These are phyloP conservation scores for Fusarium albidum DNA, from an alignment of 2,329 filamentous ascomycete species.

Conservation along the genomic window DNA sequence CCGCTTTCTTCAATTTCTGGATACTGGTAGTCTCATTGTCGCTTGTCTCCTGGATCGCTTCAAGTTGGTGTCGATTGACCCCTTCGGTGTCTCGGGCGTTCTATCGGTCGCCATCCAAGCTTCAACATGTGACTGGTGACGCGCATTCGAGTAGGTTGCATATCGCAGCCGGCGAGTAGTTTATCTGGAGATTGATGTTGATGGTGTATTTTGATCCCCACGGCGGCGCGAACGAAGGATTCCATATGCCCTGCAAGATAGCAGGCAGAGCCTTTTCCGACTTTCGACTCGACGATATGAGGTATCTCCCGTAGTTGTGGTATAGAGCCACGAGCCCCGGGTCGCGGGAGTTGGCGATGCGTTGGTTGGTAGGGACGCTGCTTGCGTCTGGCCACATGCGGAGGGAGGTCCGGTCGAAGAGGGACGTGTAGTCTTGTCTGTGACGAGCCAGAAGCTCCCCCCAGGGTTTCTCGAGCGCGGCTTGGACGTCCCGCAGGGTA, in stretches of 20 bases:
- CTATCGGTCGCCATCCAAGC: too few species aligned
- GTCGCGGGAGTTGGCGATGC: slow-evolving; percentile 30
- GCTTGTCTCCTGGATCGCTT: too few species aligned
- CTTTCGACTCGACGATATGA: slow-evolving; percentile 39
- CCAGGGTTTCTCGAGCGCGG: slow-evolving; percentile 32
- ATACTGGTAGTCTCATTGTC: too few species aligned
- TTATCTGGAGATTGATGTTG: slow-evolving; percentile 63
- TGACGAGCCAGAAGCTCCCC: slow-evolving; percentile 15
- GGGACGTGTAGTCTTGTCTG: slow-evolving; percentile 27
- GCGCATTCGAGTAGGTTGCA: slow-evolving; percentile 50
- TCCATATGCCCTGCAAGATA: slow-evolving; percentile 49
- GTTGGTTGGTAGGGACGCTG: slow-evolving; percentile 33
- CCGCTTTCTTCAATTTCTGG: too few species aligned
- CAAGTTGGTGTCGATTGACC: too few species aligned
- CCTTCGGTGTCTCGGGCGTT: too few species aligned
- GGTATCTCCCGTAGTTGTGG: slow-evolving; percentile 46
- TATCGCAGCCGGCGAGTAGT: slow-evolving; percentile 54
- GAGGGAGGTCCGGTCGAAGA: slow-evolving; percentile 28
- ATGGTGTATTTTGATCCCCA: slow-evolving; percentile 61
- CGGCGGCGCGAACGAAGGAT: slow-evolving; percentile 41
- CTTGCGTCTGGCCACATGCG: slow-evolving; percentile 32
- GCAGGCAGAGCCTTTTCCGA: slow-evolving; percentile 39
- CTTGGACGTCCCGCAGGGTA: slow-evolving; percentile 36
- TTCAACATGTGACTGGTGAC: slow-evolving; percentile 50
- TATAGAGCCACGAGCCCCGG: slow-evolving; percentile 39